Conservation (phyloP, 495 filamentous ascomycete species). For the Tuber aestivum region DNA sequence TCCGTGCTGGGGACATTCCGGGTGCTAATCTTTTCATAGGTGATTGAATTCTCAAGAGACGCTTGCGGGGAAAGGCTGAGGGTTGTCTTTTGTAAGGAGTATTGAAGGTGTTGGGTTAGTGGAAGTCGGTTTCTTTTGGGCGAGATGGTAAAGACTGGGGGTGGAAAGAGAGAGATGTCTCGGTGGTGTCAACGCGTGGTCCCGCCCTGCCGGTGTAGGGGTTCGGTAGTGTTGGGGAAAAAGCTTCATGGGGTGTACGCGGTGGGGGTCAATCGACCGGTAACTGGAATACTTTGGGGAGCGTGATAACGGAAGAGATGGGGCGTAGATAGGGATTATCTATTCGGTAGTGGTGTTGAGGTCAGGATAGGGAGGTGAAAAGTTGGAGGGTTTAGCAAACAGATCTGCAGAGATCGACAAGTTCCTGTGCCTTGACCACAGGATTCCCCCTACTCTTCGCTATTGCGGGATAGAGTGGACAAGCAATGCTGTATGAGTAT, state of each 20-base stretch:
- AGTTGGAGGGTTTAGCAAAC: not conserved
- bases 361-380: not conserved
- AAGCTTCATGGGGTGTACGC: not conserved
- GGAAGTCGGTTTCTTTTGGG: not conserved
- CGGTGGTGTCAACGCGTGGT: not conserved
- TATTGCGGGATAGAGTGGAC: not conserved
- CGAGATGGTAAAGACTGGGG: not conserved
- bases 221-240: not conserved
- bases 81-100: not conserved
- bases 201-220: not conserved
- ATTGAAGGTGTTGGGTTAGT: not conserved
- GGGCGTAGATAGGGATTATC: not conserved
- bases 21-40: slow-evolving; percentile 17
- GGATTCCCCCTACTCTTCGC: too few species aligned
- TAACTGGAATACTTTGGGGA: not conserved
- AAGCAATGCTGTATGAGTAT: not conserved
- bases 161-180: not conserved
- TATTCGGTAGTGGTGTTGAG: not conserved
- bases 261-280: not conserved
- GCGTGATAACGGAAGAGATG: not conserved
- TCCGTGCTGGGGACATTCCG: slow-evolving; percentile 25
- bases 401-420: not conserved
- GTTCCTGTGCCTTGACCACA: not conserved
- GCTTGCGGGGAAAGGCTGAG: not conserved
- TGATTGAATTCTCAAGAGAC: not conserved